Evolutionary conservation across 768 basidiomycete genomes (phyloP).

Genomic region (Myochromella boudieri): DNA sequence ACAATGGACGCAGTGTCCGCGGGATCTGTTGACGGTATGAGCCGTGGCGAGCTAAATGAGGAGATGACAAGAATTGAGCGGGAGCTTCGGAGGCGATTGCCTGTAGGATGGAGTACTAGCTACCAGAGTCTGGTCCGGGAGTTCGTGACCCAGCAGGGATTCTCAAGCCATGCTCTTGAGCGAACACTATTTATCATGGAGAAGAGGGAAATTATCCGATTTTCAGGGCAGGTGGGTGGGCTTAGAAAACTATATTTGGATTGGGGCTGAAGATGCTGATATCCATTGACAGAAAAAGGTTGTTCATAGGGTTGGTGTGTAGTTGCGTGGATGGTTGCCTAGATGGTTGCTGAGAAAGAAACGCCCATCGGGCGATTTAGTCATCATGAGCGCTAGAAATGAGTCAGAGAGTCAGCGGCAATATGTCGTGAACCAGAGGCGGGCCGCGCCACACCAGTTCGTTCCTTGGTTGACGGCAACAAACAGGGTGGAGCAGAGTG

Average conservation of each 20-base stretch:
- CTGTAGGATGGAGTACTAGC: constrained; percentile 95
- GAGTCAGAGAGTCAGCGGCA: too few relatives aligned
- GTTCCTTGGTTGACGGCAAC: too few relatives aligned
- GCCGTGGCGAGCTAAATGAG: constrained; percentile 88
- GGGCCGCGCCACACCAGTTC: too few relatives aligned
- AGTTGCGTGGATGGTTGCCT: too few relatives aligned
- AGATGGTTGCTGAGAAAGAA: too few relatives aligned
- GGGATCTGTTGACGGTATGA: constrained; percentile 89
- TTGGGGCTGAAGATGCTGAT: constrained; percentile 8
- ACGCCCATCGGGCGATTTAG: too few relatives aligned
- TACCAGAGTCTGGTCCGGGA: constrained; percentile 92
- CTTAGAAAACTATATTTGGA: not conserved
- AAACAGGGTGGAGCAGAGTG: too few relatives aligned
- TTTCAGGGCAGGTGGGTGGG: constrained; percentile 63
- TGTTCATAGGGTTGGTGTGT: constrained; percentile 45
- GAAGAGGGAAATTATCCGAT: constrained; percentile 93
- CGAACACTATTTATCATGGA: constrained; percentile 89
- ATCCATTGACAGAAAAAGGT: constrained; percentile 39
- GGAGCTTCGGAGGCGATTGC: constrained; percentile 78
- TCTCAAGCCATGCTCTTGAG: constrained; percentile 87
- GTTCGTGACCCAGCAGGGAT: constrained; percentile 92
- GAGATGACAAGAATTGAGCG: constrained; percentile 91
- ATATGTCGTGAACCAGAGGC: too few relatives aligned
- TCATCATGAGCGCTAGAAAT: too few relatives aligned
- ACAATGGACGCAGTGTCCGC: constrained; percentile 99